These are phyloP conservation scores for Chloridella minuta DNA, from an alignment of 352 stramenopile genomes.

Conservation along the genomic window DNA sequence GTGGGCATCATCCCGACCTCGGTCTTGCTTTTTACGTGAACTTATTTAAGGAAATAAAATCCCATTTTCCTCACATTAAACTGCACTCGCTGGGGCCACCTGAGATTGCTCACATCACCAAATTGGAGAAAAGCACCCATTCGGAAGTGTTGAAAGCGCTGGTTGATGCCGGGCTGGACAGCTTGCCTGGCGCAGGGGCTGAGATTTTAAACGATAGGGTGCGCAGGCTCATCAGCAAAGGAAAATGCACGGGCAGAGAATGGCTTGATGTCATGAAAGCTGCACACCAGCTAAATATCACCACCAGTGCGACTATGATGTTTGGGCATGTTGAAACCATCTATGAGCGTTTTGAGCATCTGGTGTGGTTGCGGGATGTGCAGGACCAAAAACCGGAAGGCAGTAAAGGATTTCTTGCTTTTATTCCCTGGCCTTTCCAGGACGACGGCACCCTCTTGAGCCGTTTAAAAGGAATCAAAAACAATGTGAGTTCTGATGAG, in stretches of 20 bases:
- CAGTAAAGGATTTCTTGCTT: not conserved
- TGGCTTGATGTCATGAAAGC: not conserved
- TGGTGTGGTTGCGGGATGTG: not conserved
- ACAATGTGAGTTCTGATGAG: not conserved
- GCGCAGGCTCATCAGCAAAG: not conserved
- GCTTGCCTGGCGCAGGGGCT: not conserved
- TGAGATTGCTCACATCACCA: not conserved
- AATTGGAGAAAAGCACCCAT: not conserved
- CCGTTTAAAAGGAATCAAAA: not conserved
- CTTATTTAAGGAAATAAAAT: not conserved
- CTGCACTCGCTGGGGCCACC: not conserved
- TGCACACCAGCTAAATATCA: not conserved
- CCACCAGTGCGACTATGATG: not conserved
- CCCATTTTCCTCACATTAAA: not conserved
- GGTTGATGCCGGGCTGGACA: not conserved
- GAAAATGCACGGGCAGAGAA: not conserved
- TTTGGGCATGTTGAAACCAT: not conserved
- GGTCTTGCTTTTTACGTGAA: not conserved
- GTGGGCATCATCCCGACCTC: not conserved
- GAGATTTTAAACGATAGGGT: not conserved
- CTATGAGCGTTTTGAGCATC: not conserved
- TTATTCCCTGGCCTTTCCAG: not conserved
- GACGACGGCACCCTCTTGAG: not conserved
- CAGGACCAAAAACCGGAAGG: not conserved
- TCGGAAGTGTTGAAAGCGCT: not conserved